Evolutionary conservation across 2,329 filamentous ascomycete genomes (phyloP).

Genomic region (Lanzia echinophila): DNA sequence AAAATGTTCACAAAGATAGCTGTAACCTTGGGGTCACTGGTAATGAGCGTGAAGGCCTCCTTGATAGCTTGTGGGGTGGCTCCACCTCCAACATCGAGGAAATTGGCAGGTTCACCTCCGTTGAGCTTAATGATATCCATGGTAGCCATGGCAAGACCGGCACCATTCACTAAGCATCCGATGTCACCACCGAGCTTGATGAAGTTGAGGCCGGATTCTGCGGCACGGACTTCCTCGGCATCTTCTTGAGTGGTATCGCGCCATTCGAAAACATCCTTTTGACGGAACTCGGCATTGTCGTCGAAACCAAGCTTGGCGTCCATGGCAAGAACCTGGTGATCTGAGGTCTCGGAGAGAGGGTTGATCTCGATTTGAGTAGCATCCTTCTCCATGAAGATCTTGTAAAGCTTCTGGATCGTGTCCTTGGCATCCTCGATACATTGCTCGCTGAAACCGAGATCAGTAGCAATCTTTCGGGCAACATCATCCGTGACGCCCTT

Average conservation of each 20-base stretch:
- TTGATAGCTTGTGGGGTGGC: constrained; percentile 95
- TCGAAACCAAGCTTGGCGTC: constrained; percentile 98
- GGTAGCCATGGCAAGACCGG: constrained; percentile 98
- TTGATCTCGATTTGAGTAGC: constrained; percentile 99
- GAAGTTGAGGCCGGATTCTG: constrained; percentile 93
- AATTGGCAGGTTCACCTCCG: constrained; percentile 92
- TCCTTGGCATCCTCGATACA: constrained; percentile 93
- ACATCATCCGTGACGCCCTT: constrained; percentile 93
- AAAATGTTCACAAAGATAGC: constrained; percentile 99
- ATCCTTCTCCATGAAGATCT: constrained; percentile 97
- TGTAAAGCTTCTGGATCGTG: constrained; percentile 98
- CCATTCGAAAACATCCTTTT: constrained; percentile 92
- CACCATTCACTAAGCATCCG: constrained; percentile 97
- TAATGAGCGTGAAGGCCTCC: constrained; percentile 97
- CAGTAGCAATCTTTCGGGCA: constrained; percentile 77
- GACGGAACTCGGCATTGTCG: constrained; percentile 97
- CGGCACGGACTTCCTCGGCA: constrained; percentile 93
- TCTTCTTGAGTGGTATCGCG: constrained; percentile 95
- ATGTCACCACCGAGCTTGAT: constrained; percentile 99
- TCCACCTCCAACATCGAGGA: constrained; percentile 96
- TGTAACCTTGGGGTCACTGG: constrained; percentile 93
- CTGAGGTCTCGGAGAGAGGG: constrained; percentile 93
- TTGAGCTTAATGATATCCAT: constrained; percentile 99
- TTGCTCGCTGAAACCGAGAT: constrained; percentile 96
- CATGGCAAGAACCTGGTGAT: constrained; percentile 98